Conservation (phyloP, 306 rosid species). For the Fragaria nilgerrensis region DNA sequence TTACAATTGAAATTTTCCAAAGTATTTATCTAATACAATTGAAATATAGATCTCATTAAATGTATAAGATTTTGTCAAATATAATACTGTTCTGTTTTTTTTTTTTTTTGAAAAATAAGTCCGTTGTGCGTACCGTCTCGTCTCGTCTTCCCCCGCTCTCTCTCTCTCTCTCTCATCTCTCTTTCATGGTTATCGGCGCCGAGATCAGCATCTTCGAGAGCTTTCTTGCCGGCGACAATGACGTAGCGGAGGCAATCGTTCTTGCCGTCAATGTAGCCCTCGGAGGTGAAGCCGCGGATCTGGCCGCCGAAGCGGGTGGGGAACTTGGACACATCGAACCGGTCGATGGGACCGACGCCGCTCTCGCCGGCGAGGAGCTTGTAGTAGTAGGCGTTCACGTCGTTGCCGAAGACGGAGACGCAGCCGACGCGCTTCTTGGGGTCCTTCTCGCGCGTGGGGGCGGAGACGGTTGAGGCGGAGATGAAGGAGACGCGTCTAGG, state of each 20-base stretch:
- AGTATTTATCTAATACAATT: no score
- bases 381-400: conserved; percentile 69
- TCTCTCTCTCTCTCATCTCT: no score
- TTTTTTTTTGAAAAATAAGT: no score
- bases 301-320: conserved; percentile 94
- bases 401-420: conserved; percentile 87
- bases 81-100: no score
- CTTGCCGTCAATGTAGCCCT: conserved; percentile 93
- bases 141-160: no score
- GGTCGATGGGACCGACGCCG: conserved; percentile 68
- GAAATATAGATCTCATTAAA: no score
- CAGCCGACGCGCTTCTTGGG: conserved; percentile 95
- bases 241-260: conserved; percentile 89
- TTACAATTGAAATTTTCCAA: no score
- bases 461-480: conserved; percentile 46
- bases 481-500: conserved; percentile 34
- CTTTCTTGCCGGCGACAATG: conserved; percentile 93
- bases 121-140: no score
- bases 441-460: conserved; percentile 79
- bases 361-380: conserved; percentile 88
- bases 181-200: conserved; percentile 56
- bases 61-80: no score
- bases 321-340: conserved; percentile 90
- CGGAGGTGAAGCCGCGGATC: conserved; percentile 75
- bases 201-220: conserved; percentile 78